Evolutionary conservation across 2,329 filamentous ascomycete species (phyloP).

Genomic region (Geosmithia morbida): DNA sequence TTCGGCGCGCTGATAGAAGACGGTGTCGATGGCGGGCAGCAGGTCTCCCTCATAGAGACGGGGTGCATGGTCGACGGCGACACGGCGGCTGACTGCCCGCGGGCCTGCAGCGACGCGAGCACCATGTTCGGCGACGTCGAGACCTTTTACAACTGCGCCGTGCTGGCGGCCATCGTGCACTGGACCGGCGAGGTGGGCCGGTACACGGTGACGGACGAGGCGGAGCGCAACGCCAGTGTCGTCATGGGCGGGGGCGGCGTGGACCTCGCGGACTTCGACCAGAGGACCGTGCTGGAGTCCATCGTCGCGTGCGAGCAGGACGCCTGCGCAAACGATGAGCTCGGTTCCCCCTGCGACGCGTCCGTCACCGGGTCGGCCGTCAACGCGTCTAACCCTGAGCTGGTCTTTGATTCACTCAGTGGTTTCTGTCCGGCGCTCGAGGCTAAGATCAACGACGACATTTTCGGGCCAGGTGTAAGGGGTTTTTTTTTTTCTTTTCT

Average conservation of each 20-base stretch:
- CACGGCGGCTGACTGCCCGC: constrained; percentile 12
- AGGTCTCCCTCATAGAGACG: constrained; percentile 15
- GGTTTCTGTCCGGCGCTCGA: constrained; percentile 19
- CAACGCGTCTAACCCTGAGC: constrained; percentile 10
- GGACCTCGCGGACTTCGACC: constrained; percentile 14
- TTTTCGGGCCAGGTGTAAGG: constrained; percentile 19
- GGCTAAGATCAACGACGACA: constrained; percentile 22
- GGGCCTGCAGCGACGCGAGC: constrained; percentile 14
- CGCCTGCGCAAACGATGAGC: constrained; percentile 17
- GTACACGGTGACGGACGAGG: constrained; percentile 16
- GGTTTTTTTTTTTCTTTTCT: too few species aligned
- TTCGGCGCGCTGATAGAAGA: constrained; percentile 19
- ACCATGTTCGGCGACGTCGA: constrained; percentile 19
- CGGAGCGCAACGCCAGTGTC: constrained; percentile 19
- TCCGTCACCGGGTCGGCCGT: constrained; percentile 12
- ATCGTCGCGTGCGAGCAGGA: constrained; percentile 19
- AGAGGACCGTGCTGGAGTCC: constrained; percentile 13
- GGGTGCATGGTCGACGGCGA: constrained; percentile 15
- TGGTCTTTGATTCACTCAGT: constrained; percentile 18
- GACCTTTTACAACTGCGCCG: constrained; percentile 23
- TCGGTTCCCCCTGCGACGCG: constrained; percentile 15
- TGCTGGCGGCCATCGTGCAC: constrained; percentile 17
- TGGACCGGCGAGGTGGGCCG: constrained; percentile 14
- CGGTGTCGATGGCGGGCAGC: constrained; percentile 16
- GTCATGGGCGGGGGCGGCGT: constrained; percentile 16